Conservation (phyloP, 257 asterid genomes). For the Nyctanthes arbortristis region DNA sequence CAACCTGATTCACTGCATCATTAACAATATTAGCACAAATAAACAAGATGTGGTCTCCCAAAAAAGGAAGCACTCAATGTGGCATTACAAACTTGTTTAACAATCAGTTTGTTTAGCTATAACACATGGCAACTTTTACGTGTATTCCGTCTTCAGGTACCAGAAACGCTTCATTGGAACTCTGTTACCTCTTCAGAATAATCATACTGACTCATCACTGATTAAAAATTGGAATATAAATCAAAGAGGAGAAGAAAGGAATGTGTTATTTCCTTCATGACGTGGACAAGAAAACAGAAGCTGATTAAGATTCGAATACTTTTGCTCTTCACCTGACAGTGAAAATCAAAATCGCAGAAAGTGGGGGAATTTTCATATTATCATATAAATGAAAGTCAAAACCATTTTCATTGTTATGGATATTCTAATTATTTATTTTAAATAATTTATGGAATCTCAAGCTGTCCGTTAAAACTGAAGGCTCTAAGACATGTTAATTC, state of each 20-base stretch:
- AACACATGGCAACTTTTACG: not conserved
- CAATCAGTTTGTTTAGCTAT: not conserved
- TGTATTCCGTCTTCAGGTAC: not conserved
- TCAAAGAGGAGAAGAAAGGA: too few species aligned
- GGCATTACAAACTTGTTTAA: not conserved
- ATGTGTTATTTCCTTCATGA: too few species aligned
- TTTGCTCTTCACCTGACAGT: not conserved
- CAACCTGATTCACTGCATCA: constrained; percentile 33
- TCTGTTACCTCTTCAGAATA: not conserved
- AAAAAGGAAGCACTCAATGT: not conserved
- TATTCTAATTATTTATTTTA: not conserved
- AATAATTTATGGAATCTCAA: not conserved
- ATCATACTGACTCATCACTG: too few species aligned
- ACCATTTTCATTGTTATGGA: not conserved
- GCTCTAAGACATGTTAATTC: not conserved
- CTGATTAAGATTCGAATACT: not conserved
- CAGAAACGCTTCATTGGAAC: not conserved
- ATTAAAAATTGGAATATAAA: too few species aligned
- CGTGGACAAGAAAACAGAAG: not conserved
- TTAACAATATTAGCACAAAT: not conserved
- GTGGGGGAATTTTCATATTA: not conserved
- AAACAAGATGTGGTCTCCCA: not conserved
- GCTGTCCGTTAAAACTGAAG: not conserved
- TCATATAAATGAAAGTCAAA: not conserved
- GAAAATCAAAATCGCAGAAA: not conserved